Percentiles rank a stretch among this genome's conserved stretches.
phyloP scores from a whole-genome alignment of 2,329 filamentous ascomycete species.

The Fusarium haematococcum region DNA sequence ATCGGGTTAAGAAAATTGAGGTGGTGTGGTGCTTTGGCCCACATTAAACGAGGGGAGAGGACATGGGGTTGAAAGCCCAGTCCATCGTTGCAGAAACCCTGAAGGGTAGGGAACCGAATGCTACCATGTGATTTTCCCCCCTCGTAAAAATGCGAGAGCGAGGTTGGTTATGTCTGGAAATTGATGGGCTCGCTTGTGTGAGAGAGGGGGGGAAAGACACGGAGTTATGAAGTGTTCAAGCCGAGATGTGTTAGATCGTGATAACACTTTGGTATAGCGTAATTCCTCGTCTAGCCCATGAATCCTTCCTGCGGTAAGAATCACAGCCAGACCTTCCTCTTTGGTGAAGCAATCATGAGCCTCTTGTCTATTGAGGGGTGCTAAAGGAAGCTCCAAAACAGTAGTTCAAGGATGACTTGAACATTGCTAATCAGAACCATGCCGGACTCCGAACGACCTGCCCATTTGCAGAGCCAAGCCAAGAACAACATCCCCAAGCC shows the following conservation, averaged over 20 bases:
- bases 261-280: not conserved
- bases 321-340: not conserved
- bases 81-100: not conserved
- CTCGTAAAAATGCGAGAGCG: not conserved
- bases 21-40: not conserved
- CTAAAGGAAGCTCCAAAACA: not conserved
- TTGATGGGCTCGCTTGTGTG: not conserved
- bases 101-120: not conserved
- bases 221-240: not conserved
- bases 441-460: slow-evolving; percentile 11
- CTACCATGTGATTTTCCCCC: not conserved
- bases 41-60: not conserved
- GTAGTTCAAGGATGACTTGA: not conserved
- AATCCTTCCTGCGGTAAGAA: not conserved
- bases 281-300: not conserved
- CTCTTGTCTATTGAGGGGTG: not conserved
- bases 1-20: not conserved
- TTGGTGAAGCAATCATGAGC: not conserved
- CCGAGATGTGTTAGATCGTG: not conserved
- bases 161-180: not conserved
- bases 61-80: not conserved
- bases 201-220: not conserved
- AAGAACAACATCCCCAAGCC: not conserved
- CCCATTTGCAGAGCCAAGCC: not conserved
- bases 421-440: not conserved